phyloP scores from a whole-genome alignment of 768 basidiomycete species.

The Collybia nuda region DNA sequence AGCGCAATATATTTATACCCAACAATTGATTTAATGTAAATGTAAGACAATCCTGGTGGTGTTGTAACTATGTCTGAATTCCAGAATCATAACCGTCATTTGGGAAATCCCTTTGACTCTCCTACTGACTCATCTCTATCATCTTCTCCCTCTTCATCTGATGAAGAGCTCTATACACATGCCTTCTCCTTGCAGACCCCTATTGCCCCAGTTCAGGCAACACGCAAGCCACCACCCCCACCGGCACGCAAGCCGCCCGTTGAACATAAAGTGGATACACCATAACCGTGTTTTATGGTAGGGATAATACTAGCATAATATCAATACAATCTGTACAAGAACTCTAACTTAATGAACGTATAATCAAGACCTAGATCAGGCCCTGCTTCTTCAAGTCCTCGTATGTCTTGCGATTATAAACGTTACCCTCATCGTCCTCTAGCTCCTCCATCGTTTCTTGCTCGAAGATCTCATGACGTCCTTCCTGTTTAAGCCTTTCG shows the following conservation, averaged over 20 bases:
- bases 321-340: not conserved
- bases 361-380: conserved; percentile 52
- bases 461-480: conserved; percentile 89
- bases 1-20: conserved; percentile 8
- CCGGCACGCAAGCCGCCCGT: conserved; percentile 34
- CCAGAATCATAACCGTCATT: conserved; percentile 27
- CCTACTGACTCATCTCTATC: conserved; percentile 63
- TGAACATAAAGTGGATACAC: not conserved
- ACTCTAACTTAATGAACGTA: not conserved
- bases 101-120: conserved; percentile 75
- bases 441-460: conserved; percentile 97
- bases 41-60: conserved; percentile 58
- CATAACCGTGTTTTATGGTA: not conserved
- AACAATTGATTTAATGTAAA: not conserved
- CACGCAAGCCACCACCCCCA: conserved; percentile 42
- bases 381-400: conserved; percentile 97
- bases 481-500: conserved; percentile 96
- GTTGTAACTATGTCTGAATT: conserved; percentile 44
- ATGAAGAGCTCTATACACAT: conserved; percentile 80
- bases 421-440: conserved; percentile 98
- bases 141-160: conserved; percentile 79
- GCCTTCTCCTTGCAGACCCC: conserved; percentile 72
- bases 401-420: conserved; percentile 97
- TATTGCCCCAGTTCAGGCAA: conserved; percentile 57
- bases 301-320: not conserved